Base-by-base conservation (phyloP, 169 alveolate species). In the Cryptosporidium canis region DNA sequence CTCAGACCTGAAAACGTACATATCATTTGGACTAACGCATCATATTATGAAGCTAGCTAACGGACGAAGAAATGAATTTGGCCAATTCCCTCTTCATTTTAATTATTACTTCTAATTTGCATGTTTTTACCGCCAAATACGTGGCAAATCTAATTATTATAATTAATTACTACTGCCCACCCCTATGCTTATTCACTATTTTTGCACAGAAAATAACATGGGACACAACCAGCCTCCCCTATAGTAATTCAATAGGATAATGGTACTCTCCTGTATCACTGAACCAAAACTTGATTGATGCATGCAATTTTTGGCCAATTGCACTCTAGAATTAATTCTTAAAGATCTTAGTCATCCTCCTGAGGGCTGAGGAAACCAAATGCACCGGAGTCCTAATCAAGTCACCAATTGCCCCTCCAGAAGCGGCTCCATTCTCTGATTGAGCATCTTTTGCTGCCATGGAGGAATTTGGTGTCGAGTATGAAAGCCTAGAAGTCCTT, bases 341-440 rank as follows among this genome's bases (percentile, higher is more conserved):
- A 48, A 77, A 77, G 27, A 77, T 77, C 12, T 66, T 61, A 14
- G 68, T 61, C 31, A 77, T 63, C 45, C 72, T 77, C 21, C 87
- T 27, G 0, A 77, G 31, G 27, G 87, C 87, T 8, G 87, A 77
- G 14, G 87, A 77, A 41, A 77, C 87, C 43, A 58, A 43, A 58
- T 58, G 43, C 16, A 77, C 87, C 9, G 87, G 87, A 37, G 87
- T 77, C 66, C 72, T 77, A 41, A 77, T 77, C 18, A 77, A 58
- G 18, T 77, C 72, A 21, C 84, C 67, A 48, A 56, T 39, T 8
- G 68, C 45, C 1, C 68, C 68, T 61, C 68, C 68, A 27, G n/a
- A 29, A 4, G 68, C 37, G 3, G 29, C 27, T 2, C 65, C 64
- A 18, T 27, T 58, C 21, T 58, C 71, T n/a, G 43, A n/a, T 21